A percentile compares a stretch with the other conserved stretches of the same genome.
These are phyloP conservation scores for Thoreauomyces humboldtii DNA, from an alignment of 192 early-diverging fungal genomes.

Conservation along the genomic window DNA sequence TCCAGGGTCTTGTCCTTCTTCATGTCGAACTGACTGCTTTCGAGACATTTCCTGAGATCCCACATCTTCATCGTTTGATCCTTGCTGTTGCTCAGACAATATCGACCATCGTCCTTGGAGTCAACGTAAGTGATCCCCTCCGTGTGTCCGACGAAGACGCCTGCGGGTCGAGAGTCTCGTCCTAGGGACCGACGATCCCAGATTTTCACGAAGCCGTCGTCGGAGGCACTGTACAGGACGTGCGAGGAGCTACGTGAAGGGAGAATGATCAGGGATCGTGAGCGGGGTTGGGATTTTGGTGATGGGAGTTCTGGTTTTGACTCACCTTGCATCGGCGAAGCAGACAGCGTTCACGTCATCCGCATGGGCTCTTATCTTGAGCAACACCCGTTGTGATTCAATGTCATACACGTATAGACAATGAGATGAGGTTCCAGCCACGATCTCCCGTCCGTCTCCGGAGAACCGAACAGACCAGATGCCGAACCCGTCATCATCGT, in stretches of 20 bases:
- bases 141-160: constrained; percentile 65
- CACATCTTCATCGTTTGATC: constrained; percentile 69
- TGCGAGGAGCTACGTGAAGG: constrained; percentile 51
- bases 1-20: constrained; percentile 10
- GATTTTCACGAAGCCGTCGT: constrained; percentile 57
- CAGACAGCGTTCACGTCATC: constrained; percentile 66
- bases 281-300: not conserved
- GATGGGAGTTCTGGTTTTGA: not conserved
- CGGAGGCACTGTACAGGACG: constrained; percentile 59
- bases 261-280: too few relatives aligned
- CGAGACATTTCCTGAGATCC: constrained; percentile 52
- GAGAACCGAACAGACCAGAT: constrained; percentile 68
- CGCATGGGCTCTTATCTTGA: constrained; percentile 49
- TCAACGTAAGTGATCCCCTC: constrained; percentile 70
- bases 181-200: constrained; percentile 51
- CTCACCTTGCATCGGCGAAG: constrained; percentile 16
- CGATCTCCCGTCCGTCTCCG: constrained; percentile 57
- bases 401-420: constrained; percentile 57
- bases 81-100: constrained; percentile 66
- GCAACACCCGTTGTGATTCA: constrained; percentile 46
- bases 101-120: constrained; percentile 63
- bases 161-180: constrained; percentile 46
- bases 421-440: constrained; percentile 41
- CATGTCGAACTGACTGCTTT: constrained; percentile 3
- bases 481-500: constrained; percentile 6